These are phyloP conservation scores for Cladorrhinum samala DNA, from an alignment of 495 filamentous ascomycete genomes.

Conservation along the genomic window DNA sequence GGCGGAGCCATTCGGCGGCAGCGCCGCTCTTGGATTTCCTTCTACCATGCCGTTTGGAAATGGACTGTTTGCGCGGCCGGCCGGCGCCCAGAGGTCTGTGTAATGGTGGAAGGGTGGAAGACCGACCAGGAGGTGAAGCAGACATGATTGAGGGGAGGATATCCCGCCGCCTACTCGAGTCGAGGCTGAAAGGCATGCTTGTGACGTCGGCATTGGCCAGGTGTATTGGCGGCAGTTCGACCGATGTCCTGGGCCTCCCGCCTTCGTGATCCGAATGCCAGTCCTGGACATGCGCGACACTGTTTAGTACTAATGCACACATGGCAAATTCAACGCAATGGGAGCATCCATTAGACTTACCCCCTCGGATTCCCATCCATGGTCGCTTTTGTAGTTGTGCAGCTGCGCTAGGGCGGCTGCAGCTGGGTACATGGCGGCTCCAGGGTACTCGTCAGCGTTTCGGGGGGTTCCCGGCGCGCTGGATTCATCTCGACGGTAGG, in stretches of 20 bases:
- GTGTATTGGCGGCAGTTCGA: slow-evolving; percentile 69
- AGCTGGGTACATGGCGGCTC: slow-evolving; percentile 57
- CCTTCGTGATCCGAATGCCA: slow-evolving; percentile 67
- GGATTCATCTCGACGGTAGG: slow-evolving; percentile 57
- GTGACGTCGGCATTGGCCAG: slow-evolving; percentile 55
- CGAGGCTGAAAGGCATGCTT: slow-evolving; percentile 59
- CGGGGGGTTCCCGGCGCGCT: slow-evolving; percentile 67
- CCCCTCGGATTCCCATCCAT: slow-evolving; percentile 78
- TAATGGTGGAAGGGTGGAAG: slow-evolving; percentile 76
- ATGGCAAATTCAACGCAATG: slow-evolving; percentile 13
- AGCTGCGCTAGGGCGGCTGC: slow-evolving; percentile 84
- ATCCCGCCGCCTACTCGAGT: slow-evolving; percentile 56
- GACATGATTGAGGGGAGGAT: slow-evolving; percentile 76
- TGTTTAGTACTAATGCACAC: background rate
- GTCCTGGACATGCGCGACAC: slow-evolving; percentile 41
- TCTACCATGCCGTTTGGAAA: slow-evolving; percentile 74
- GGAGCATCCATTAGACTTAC: slow-evolving; percentile 46
- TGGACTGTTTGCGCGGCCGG: slow-evolving; percentile 76
- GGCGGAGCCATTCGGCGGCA: slow-evolving; percentile 41
- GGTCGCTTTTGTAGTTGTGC: slow-evolving; percentile 68
- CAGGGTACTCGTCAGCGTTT: slow-evolving; percentile 65
- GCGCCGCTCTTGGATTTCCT: slow-evolving; percentile 55
- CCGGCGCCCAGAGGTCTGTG: slow-evolving; percentile 56
- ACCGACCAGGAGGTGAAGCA: slow-evolving; percentile 77
- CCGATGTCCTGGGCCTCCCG: slow-evolving; percentile 49